phyloP scores from a whole-genome alignment of 805 yeast species.

The Kodamaea jinghongensis region DNA sequence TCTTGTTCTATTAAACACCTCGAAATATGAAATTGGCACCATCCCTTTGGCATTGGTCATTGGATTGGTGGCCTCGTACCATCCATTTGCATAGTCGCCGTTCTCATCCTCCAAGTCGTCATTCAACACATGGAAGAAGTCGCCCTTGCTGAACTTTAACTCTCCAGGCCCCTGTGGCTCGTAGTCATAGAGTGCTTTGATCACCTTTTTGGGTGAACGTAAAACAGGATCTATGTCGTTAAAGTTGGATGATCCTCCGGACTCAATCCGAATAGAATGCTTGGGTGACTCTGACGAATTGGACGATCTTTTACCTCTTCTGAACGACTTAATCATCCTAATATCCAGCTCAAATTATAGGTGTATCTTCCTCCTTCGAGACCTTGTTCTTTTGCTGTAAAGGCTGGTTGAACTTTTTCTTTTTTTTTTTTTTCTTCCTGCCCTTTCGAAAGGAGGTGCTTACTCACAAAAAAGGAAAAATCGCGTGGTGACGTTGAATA shows the following conservation, averaged over 20 bases:
- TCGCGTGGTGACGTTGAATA: background rate
- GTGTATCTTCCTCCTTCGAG: background rate
- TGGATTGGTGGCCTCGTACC: constrained; percentile 91
- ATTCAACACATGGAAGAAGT: constrained; percentile 72
- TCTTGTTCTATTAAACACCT: constrained; percentile 64
- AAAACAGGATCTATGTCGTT: constrained; percentile 21
- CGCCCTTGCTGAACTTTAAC: constrained; percentile 74
- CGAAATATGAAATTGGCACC: constrained; percentile 85
- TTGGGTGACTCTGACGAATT: constrained; percentile 28
- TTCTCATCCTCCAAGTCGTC: constrained; percentile 26
- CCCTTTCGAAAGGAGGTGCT: too few species aligned
- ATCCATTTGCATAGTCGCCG: constrained; percentile 58
- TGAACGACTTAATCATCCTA: constrained; percentile 40
- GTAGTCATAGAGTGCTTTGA: constrained; percentile 78
- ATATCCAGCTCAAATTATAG: too few species aligned
- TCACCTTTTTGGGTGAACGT: constrained; percentile 74
- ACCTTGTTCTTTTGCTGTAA: background rate
- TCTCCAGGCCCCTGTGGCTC: constrained; percentile 79
- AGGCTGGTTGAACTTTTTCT: constrained; percentile 1
- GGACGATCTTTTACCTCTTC: constrained; percentile 41
- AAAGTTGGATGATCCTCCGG: constrained; percentile 13
- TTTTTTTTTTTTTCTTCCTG: too few species aligned
- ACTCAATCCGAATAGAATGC: constrained; percentile 31
- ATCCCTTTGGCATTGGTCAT: constrained; percentile 71
- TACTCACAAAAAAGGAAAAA: constrained; percentile 1